These are phyloP conservation scores for Oleoguttula mirabilis DNA, from an alignment of 495 filamentous ascomycete genomes.

Conservation along the genomic window DNA sequence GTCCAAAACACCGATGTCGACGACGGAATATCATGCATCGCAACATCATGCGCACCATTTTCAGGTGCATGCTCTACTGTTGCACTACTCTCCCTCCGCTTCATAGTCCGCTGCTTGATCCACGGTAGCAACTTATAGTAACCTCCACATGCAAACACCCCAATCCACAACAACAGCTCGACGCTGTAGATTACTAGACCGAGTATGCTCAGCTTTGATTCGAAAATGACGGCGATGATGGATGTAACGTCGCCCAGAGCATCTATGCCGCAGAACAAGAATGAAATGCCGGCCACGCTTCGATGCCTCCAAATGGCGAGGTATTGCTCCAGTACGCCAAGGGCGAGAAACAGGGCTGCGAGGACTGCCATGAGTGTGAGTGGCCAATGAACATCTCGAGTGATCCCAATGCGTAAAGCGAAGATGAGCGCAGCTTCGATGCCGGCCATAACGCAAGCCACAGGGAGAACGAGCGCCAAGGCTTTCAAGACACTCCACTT, in stretches of 20 bases:
- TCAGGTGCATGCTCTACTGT: too few species aligned
- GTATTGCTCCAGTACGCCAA: slow-evolving; percentile 44
- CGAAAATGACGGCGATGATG: slow-evolving; percentile 48
- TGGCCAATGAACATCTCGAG: slow-evolving; percentile 37
- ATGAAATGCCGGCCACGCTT: slow-evolving; percentile 53
- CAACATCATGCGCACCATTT: too few species aligned
- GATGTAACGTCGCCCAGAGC: slow-evolving; percentile 52
- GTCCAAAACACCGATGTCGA: slow-evolving; percentile 24
- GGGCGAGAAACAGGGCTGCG: slow-evolving; percentile 43
- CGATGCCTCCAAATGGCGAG: slow-evolving; percentile 47
- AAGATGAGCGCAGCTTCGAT: slow-evolving; percentile 42
- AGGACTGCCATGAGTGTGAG: slow-evolving; percentile 48
- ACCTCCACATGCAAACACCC: slow-evolving; percentile 47
- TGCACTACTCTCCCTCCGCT: slow-evolving; percentile 5
- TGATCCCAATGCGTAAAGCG: slow-evolving; percentile 35
- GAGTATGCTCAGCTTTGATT: slow-evolving; percentile 40
- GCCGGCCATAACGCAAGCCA: slow-evolving; percentile 37
- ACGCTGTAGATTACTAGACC: slow-evolving; percentile 52
- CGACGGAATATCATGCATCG: slow-evolving; percentile 41
- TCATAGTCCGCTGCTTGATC: slow-evolving; percentile 22
- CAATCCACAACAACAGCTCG: slow-evolving; percentile 50
- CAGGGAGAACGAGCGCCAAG: slow-evolving; percentile 29
- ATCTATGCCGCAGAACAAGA: slow-evolving; percentile 54
- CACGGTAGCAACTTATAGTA: slow-evolving; percentile 49
- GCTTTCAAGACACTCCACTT: slow-evolving; percentile 37